Percentiles rank a stretch among this genome's conserved stretches.
These are phyloP conservation scores for Fusarium piperis DNA, from an alignment of 2,329 filamentous ascomycete genomes.

Conservation along the genomic window DNA sequence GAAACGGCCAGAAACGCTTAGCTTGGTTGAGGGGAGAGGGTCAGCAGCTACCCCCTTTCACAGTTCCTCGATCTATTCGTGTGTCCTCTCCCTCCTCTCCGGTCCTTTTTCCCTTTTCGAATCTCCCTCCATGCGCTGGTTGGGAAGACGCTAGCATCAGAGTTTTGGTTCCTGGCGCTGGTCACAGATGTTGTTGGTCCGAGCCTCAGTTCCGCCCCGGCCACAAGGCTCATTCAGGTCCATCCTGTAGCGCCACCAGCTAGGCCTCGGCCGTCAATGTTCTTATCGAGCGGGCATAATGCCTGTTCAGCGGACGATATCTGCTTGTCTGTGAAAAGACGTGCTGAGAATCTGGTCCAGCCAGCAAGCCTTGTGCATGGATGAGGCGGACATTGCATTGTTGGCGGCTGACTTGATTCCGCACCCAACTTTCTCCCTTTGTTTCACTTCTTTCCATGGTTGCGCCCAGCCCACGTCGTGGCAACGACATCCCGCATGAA, in stretches of 20 bases:
- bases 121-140: background rate
- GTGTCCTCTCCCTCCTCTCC: background rate
- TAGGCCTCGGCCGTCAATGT: background rate
- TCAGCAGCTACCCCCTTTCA: background rate
- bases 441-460: background rate
- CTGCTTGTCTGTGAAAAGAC: background rate
- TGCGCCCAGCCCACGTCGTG: background rate
- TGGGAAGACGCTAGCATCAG: background rate
- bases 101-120: background rate
- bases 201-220: background rate
- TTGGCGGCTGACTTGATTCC: background rate
- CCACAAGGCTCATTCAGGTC: background rate
- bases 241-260: background rate
- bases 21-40: background rate
- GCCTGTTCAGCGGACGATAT: background rate
- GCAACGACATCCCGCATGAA: background rate
- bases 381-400: background rate
- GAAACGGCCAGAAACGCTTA: constrained; percentile 1
- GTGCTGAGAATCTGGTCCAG: background rate
- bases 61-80: background rate
- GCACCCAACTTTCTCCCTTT: background rate
- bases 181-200: background rate
- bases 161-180: background rate
- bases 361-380: background rate
- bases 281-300: background rate